A percentile compares a stretch with the other conserved stretches of the same genome.
phyloP scores from a whole-genome alignment of 768 basidiomycete genomes.

The Lyophyllum atratum region DNA sequence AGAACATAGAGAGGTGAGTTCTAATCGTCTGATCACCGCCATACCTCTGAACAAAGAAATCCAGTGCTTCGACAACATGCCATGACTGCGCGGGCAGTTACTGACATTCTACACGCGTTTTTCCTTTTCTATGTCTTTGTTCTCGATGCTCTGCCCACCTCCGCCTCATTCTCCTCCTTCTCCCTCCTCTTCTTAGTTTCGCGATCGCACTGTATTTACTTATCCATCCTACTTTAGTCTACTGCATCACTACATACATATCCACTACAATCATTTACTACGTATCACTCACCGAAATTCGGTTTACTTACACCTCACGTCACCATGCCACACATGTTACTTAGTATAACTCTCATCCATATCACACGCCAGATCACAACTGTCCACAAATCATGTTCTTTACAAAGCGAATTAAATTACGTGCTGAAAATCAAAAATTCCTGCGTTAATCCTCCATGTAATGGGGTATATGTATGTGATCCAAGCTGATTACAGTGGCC shows the following conservation, averaged over 20 bases:
- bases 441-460: background rate
- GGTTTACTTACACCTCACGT: background rate
- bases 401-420: background rate
- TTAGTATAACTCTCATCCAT: background rate
- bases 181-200: background rate
- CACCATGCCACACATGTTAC: background rate
- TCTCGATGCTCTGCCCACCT: too few species aligned
- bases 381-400: background rate
- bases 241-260: background rate
- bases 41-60: too few species aligned
- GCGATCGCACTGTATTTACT: background rate
- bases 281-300: background rate
- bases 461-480: too few species aligned
- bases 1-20: conserved; percentile 41
- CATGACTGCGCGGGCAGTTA: conserved; percentile 32
- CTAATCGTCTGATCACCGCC: background rate
- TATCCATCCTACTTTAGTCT: background rate
- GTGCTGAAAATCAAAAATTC: background rate
- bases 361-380: background rate
- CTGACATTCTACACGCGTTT: background rate
- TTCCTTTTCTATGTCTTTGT: background rate
- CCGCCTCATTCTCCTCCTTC: too few species aligned
- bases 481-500: too few species aligned
- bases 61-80: conserved; percentile 40
- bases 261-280: background rate